Percentiles rank a stretch among this genome's conserved stretches.
Conservation (phyloP, 2,329 filamentous ascomycete genomes). For the Plectosphaerella plurivora region DNA sequence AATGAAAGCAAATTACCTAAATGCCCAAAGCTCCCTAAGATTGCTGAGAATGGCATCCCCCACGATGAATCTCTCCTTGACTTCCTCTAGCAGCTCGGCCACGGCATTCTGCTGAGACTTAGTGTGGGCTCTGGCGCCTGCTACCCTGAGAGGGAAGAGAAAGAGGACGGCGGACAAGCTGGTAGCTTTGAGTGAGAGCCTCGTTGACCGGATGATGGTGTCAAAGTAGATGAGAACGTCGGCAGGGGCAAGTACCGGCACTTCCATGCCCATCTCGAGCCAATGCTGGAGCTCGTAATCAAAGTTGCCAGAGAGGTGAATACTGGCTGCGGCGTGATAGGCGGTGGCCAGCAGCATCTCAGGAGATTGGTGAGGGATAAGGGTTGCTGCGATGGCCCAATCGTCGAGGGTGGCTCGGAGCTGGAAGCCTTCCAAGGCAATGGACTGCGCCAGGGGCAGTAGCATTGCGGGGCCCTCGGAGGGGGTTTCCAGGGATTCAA, state of each 20-base stretch:
- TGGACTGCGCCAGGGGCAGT: background rate
- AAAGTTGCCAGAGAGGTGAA: conserved; percentile 30
- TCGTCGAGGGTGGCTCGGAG: conserved; percentile 10
- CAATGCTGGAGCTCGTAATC: conserved; percentile 28
- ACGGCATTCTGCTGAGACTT: conserved; percentile 17
- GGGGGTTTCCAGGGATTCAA: background rate
- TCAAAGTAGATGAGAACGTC: conserved; percentile 17
- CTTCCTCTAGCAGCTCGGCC: conserved; percentile 9
- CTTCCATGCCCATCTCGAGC: conserved; percentile 14
- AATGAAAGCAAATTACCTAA: background rate
- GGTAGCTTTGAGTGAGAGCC: conserved; percentile 11
- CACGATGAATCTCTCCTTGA: conserved; percentile 2
- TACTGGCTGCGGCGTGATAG: conserved; percentile 26
- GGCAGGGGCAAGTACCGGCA: conserved; percentile 14
- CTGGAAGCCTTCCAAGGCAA: conserved; percentile 15
- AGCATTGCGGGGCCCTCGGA: background rate
- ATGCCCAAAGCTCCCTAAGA: conserved; percentile 1
- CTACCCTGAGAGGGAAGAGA: conserved; percentile 28
- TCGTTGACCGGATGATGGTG: conserved; percentile 16
- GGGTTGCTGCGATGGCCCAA: background rate
- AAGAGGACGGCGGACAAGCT: conserved; percentile 24
- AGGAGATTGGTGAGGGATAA: background rate
- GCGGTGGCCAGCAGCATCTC: conserved; percentile 15
- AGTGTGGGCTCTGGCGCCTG: conserved; percentile 21
- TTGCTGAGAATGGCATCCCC: conserved; percentile 5